Evolutionary conservation across 805 yeast genomes (phyloP).

Genomic region (Candida railenensis): DNA sequence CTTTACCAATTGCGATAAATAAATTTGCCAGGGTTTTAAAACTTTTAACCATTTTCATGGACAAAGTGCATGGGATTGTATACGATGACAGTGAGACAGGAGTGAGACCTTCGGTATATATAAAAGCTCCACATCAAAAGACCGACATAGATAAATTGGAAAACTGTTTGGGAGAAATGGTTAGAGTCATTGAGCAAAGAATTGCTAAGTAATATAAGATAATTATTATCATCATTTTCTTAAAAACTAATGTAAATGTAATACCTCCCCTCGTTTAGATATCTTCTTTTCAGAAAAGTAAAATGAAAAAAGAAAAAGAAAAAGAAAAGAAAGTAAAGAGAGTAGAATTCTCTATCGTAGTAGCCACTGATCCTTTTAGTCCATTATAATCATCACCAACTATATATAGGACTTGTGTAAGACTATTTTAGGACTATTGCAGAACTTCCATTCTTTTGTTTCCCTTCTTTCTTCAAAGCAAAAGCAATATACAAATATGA

Average conservation of each 20-base stretch:
- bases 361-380: too few relatives aligned
- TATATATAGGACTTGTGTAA: too few relatives aligned
- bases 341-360: too few relatives aligned
- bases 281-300: not conserved
- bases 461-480: too few relatives aligned
- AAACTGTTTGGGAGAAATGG: not conserved
- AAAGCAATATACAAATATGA: too few relatives aligned
- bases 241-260: not conserved
- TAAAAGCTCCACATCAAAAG: not conserved
- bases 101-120: conserved; percentile 2
- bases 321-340: not conserved
- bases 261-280: too few relatives aligned
- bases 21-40: conserved; percentile 27
- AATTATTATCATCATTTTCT: too few relatives aligned
- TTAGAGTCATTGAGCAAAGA: not conserved
- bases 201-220: not conserved
- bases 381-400: too few relatives aligned
- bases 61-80: conserved; percentile 26
- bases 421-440: too few relatives aligned
- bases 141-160: not conserved
- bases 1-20: conserved; percentile 24
- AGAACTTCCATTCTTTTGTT: too few relatives aligned
- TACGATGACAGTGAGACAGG: conserved; percentile 17
- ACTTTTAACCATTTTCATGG: conserved; percentile 27
- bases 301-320: not conserved